Conservation (phyloP, 2,329 filamentous ascomycete genomes). For the Metarhizium brunneum region DNA sequence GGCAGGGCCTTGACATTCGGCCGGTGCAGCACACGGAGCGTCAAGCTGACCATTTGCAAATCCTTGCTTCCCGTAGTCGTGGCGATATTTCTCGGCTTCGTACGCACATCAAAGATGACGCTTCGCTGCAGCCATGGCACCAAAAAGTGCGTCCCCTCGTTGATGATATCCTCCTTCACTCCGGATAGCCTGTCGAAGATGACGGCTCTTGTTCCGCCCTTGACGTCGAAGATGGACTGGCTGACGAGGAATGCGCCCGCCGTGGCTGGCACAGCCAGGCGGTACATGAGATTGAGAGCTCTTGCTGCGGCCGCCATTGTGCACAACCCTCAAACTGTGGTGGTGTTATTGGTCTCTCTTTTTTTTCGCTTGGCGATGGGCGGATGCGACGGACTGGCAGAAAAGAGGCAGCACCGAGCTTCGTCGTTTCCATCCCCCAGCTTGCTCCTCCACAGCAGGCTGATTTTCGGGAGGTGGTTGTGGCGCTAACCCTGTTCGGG, state of each 20-base stretch:
- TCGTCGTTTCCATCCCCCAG: not conserved
- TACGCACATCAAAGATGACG: slow-evolving; percentile 94
- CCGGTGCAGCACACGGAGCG: slow-evolving; percentile 85
- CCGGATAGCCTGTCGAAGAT: slow-evolving; percentile 93
- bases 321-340: not conserved
- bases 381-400: not conserved
- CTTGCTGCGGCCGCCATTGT: slow-evolving; percentile 45
- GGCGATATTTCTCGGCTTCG: slow-evolving; percentile 92
- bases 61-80: slow-evolving; percentile 98
- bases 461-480: slow-evolving; percentile 13
- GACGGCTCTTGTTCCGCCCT: slow-evolving; percentile 86
- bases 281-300: slow-evolving; percentile 53
- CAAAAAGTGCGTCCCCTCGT: slow-evolving; percentile 95
- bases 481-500: slow-evolving; percentile 23
- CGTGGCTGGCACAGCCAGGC: slow-evolving; percentile 63
- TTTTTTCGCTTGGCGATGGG: not conserved
- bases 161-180: slow-evolving; percentile 86
- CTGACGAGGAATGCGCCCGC: slow-evolving; percentile 59
- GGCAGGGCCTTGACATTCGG: slow-evolving; percentile 88
- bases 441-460: not conserved
- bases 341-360: not conserved
- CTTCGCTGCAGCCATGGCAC: slow-evolving; percentile 92
- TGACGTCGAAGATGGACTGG: slow-evolving; percentile 91
- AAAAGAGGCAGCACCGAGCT: not conserved
- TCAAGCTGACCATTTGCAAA: slow-evolving; percentile 99